Percentiles rank a stretch among this genome's conserved stretches.
These are phyloP conservation scores for Xylaria sp. DNA, from an alignment of 2,329 filamentous ascomycete genomes.

Conservation along the genomic window DNA sequence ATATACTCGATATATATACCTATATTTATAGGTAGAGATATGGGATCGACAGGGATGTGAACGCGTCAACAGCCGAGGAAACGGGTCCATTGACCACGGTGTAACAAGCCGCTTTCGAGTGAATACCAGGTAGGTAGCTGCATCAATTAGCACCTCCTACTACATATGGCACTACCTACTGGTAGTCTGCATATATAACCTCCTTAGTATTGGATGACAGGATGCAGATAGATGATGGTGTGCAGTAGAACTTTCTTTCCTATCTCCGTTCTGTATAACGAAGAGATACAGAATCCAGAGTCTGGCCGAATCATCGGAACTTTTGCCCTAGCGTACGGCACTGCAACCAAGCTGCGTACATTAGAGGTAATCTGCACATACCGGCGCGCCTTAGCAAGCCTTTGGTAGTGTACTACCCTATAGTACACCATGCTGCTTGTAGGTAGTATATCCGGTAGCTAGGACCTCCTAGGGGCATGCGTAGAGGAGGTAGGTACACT, in stretches of 20 bases:
- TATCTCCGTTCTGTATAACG: background rate
- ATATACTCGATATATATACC: too few relatives aligned
- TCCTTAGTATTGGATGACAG: too few relatives aligned
- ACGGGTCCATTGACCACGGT: background rate
- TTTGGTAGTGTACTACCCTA: background rate
- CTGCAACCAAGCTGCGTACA: background rate
- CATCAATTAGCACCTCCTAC: background rate
- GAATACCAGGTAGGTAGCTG: background rate
- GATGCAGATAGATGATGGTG: too few relatives aligned
- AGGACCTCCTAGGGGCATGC: background rate
- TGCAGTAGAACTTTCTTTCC: too few relatives aligned
- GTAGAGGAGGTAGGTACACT: background rate
- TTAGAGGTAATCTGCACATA: background rate
- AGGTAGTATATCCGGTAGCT: background rate
- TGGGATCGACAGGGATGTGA: constrained; percentile 13
- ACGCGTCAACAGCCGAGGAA: background rate
- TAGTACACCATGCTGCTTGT: background rate
- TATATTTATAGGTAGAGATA: background rate
- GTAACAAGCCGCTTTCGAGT: too few relatives aligned
- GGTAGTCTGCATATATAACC: too few relatives aligned
- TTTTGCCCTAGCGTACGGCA: constrained; percentile 20
- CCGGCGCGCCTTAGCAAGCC: background rate
- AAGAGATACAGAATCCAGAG: background rate
- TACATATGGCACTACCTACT: too few relatives aligned
- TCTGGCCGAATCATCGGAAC: constrained; percentile 18